Evolutionary conservation across 78 protist species (phyloP).

Genomic region (Capsaspora owczarzaki): DNA sequence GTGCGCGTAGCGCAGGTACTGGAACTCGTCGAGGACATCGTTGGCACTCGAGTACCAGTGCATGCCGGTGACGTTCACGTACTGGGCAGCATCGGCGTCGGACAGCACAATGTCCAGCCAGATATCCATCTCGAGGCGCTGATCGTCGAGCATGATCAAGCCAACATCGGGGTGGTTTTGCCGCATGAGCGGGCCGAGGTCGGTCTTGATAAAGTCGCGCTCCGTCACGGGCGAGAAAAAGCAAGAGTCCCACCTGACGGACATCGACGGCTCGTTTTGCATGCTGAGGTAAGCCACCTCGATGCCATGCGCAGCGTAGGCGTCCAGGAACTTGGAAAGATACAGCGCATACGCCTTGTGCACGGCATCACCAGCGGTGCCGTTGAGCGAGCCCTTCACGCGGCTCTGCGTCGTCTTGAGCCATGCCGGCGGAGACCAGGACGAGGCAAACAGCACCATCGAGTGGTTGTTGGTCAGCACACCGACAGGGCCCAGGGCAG

Average conservation of each 20-base stretch:
- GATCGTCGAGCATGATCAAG: conserved; percentile 36
- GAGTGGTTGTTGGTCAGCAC: too few relatives aligned
- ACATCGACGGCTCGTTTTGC: conserved; percentile 23
- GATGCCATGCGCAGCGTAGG: conserved; percentile 23
- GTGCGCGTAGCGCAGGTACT: too few relatives aligned
- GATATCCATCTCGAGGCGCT: conserved; percentile 5
- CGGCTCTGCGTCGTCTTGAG: conserved; percentile 17
- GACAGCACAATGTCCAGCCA: not conserved
- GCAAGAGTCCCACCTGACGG: conserved; percentile 14
- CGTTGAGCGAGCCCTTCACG: not conserved
- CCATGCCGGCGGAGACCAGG: conserved; percentile 54
- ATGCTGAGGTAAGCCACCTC: conserved; percentile 17
- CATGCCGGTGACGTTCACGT: conserved; percentile 26
- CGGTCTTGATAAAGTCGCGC: not conserved
- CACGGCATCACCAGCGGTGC: not conserved
- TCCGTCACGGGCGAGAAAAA: not conserved
- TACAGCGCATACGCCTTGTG: conserved; percentile 29
- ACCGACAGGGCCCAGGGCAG: too few relatives aligned
- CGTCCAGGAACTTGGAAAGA: conserved; percentile 13
- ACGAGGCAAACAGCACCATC: conserved; percentile 18
- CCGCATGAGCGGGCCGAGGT: not conserved
- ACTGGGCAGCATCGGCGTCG: conserved; percentile 17
- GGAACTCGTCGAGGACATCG: not conserved
- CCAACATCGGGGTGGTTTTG: conserved; percentile 24
- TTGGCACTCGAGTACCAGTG: conserved; percentile 44